Conservation (phyloP, 805 yeast species). For the Yarrowia sp. region DNA sequence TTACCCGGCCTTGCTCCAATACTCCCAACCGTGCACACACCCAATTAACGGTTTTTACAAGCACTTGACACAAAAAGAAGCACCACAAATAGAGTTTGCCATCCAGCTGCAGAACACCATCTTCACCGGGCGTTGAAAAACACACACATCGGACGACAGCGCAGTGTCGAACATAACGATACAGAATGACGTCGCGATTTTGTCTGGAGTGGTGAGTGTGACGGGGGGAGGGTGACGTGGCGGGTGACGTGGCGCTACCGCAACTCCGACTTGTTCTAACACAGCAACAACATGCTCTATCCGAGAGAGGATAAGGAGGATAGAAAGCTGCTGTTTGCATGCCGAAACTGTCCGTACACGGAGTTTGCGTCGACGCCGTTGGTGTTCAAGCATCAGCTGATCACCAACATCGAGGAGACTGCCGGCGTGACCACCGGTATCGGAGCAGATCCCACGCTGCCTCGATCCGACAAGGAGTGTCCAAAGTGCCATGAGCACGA, state of each 20-base stretch:
- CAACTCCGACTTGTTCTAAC: constrained; percentile 15
- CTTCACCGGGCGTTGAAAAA: constrained; percentile 28
- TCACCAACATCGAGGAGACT: constrained; percentile 88
- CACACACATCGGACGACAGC: constrained; percentile 14
- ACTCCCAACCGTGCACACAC: not conserved
- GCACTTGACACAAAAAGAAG: too few species aligned
- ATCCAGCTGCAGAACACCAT: constrained; percentile 27
- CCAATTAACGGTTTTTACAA: not conserved
- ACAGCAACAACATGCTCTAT: constrained; percentile 92
- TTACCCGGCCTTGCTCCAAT: constrained; percentile 36
- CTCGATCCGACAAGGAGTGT: constrained; percentile 92
- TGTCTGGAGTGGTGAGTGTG: constrained; percentile 77
- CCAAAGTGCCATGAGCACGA: constrained; percentile 87
- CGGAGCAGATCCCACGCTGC: constrained; percentile 97
- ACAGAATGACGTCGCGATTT: constrained; percentile 74
- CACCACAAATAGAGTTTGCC: constrained; percentile 1
- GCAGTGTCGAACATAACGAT: not conserved
- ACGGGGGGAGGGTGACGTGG: too few species aligned
- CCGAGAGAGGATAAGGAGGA: constrained; percentile 91
- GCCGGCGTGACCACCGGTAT: constrained; percentile 97
- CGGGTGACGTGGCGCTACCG: too few species aligned
- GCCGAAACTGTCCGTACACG: constrained; percentile 93
- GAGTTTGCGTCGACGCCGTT: constrained; percentile 88
- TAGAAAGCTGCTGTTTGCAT: constrained; percentile 79
- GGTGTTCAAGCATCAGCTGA: constrained; percentile 88